Conservation (phyloP, 371 early-diverging fungal genomes). For the Lichtheimia corymbifera region DNA sequence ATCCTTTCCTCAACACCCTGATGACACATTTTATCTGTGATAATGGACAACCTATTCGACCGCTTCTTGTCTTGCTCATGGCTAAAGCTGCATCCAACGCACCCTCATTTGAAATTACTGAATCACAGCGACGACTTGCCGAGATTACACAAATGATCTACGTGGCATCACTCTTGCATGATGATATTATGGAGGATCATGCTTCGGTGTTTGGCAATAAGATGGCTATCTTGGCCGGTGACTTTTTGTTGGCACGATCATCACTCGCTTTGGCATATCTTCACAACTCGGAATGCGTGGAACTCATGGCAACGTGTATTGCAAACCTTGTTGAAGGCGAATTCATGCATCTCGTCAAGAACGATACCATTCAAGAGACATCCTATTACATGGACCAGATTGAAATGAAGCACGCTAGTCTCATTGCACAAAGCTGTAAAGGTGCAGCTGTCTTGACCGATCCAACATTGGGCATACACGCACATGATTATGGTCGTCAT, state of each 20-base stretch:
- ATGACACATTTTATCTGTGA: conserved; percentile 85
- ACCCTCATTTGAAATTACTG: conserved; percentile 63
- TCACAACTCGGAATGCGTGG: conserved; percentile 89
- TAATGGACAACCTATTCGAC: conserved; percentile 91
- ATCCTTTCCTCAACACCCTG: conserved; percentile 86
- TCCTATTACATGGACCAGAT: conserved; percentile 87
- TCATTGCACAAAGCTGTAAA: conserved; percentile 92
- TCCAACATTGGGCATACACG: conserved; percentile 65
- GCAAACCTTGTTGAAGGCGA: conserved; percentile 94
- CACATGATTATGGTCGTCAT: conserved; percentile 84
- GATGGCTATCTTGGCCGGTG: conserved; percentile 94
- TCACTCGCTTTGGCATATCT: conserved; percentile 87
- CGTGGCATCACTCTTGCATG: conserved; percentile 91
- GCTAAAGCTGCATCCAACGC: conserved; percentile 80
- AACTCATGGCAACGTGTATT: conserved; percentile 91
- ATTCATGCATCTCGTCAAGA: conserved; percentile 84
- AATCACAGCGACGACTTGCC: conserved; percentile 88
- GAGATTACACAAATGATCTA: conserved; percentile 97
- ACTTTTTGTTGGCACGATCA: conserved; percentile 90
- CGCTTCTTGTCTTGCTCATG: conserved; percentile 86
- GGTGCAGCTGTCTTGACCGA: conserved; percentile 87
- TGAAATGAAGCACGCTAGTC: conserved; percentile 90
- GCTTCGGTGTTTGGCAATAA: conserved; percentile 92
- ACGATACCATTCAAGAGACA: conserved; percentile 23
- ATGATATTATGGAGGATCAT: conserved; percentile 85